Evolutionary conservation across 371 early-diverging fungal species (phyloP), one percentile per base, ranked within the genome.

Genomic region (Lichtheimia hyalospora): DNA sequence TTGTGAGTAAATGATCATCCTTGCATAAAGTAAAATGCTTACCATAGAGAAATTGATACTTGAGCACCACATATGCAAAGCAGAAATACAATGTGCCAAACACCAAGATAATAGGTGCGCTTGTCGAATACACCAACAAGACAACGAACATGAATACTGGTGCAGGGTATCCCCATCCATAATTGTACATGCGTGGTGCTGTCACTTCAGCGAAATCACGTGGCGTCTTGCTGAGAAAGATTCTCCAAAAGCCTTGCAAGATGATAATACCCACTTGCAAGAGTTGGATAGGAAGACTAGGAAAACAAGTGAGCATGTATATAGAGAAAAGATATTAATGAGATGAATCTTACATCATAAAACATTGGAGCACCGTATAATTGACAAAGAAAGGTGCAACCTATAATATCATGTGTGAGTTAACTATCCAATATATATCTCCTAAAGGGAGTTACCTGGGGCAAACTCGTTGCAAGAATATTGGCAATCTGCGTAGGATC

Each of bases 101-200:
- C 0, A 88, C 79, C 21, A 92, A 70, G 49, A 92, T 89, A 10
- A 92, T 71, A 3, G 94, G 93, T n/a, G 89, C 79, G 14, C 92
- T 90, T 23, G 86, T 87, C n/a, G 90, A 87, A 75, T 93, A 94
- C 5, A 87, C 81, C 62, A 92, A 56, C 23, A 90, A 84, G 5
- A 92, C 84, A 20, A 86, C 83, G 67, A 91, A 93, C 49, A 94
- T 77, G 24, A 93, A 81, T 21, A 90, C 80, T 39, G 87, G 89
- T 7, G 81, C 73, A 13, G 89, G 87, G 57, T 89, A 89, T 18
- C 83, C 83, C 68, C 80, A 83, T 25, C 87, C 85, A 81, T 85
- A 89, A 54, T 88, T 88, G 53, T 82, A 83, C 64, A 82, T 80
- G 43, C 83, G 80, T 40, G 89, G 89, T 13, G 86, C 82, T 15